Evolutionary conservation across 1,284 basidiomycete genomes (phyloP), one percentile per base, ranked within the genome.

Genomic region (Cryptococcus maquisensis): DNA sequence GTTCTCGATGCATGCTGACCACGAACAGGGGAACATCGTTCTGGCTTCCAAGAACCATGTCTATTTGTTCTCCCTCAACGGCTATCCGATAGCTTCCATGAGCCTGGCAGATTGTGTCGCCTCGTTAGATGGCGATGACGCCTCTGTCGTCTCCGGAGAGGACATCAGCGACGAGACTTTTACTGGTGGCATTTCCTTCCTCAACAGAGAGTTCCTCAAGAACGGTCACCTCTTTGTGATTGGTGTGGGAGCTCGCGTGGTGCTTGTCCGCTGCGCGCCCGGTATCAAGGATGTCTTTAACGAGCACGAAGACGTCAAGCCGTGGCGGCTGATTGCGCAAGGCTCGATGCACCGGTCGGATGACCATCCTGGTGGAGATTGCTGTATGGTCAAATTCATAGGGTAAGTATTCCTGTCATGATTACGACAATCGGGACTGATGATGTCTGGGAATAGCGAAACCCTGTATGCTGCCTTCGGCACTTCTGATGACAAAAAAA

Each of bases 61-160:
- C 42, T 74, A 71, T 53, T 57, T 75, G 23, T 76, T 67, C 67
- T 72, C 73, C 10, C 54, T 77, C 47, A 77, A 77, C 59, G 76
- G 76, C 9, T 69, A 71, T 41, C 69, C 69, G 1, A 71, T 77
- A 44, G 75, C 73, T 7, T 63, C 68, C 10, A 63, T 64, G 6
- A 54, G 59, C 6, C 15, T 57, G 13, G 49, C 49, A 49, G 36
- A 55, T 24, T 18, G 42, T n/a, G 13, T 24, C 40, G 24, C 53
- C 24, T 36, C 47, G 26, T 35, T 32, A 13, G 28, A 35, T 21
- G 37, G 43, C 20, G 48, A 44, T 16, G 36, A 26, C 6, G 45
- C 16, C 7, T 45, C 49, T 2, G 51, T 50, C 4, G 44, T 49
- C 6, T 37, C 54, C 6, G 43, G 28, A 6, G 51, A 60, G 18